Percentiles rank a stretch among this genome's conserved stretches.
phyloP scores from a whole-genome alignment of 2,329 filamentous ascomycete species.

The Colletotrichum shisoi region DNA sequence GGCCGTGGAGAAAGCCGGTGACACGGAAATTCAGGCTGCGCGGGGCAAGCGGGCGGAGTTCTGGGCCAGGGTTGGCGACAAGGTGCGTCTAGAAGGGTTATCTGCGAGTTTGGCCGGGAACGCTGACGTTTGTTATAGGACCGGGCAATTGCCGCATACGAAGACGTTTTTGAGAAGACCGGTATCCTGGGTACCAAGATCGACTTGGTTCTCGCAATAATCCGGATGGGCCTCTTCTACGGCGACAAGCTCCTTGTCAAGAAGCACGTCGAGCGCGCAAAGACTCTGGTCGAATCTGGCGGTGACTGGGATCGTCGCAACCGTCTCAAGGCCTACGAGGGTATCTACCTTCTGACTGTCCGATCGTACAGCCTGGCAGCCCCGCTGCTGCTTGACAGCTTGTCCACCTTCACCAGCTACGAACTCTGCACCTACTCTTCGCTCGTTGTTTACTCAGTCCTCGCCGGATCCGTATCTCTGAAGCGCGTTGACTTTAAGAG shows the following conservation, averaged over 20 bases:
- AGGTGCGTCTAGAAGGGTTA: slow-evolving; percentile 64
- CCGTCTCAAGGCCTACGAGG: slow-evolving; percentile 97
- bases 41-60: slow-evolving; percentile 95
- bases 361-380: slow-evolving; percentile 90
- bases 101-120: background rate
- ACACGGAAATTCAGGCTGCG: slow-evolving; percentile 92
- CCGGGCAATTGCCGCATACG: slow-evolving; percentile 90
- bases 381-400: slow-evolving; percentile 91
- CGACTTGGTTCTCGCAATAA: slow-evolving; percentile 93
- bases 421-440: slow-evolving; percentile 97
- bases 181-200: slow-evolving; percentile 96
- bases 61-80: slow-evolving; percentile 94
- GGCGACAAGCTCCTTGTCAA: slow-evolving; percentile 91
- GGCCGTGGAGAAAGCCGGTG: slow-evolving; percentile 92
- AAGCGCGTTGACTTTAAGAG: slow-evolving; percentile 99
- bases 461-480: slow-evolving; percentile 91
- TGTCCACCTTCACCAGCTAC: slow-evolving; percentile 98
- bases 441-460: slow-evolving; percentile 92
- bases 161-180: slow-evolving; percentile 96
- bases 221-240: slow-evolving; percentile 95
- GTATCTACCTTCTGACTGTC: slow-evolving; percentile 88
- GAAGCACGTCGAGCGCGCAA: slow-evolving; percentile 91
- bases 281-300: slow-evolving; percentile 88
- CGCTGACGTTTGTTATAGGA: slow-evolving; percentile 65
- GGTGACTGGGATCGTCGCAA: slow-evolving; percentile 99